Conservation (phyloP, 345 rosid species). For the Nasturtium officinale region DNA sequence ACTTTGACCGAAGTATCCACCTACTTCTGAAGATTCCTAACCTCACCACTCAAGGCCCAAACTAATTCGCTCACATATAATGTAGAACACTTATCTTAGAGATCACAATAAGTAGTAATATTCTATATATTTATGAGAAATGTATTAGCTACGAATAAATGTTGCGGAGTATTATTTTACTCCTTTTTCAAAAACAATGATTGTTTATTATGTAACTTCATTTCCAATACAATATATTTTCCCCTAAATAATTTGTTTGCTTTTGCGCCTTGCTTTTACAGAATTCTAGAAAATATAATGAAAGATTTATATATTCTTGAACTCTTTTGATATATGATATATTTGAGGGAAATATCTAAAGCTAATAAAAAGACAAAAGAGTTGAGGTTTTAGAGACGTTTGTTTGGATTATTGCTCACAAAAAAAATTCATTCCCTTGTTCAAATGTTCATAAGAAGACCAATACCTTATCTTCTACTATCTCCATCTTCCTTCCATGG, state of each 20-base stretch:
- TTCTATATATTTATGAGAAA: too few species aligned
- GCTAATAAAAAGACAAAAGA: constrained; percentile 30
- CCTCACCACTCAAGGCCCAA: too few species aligned
- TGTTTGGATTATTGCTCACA: constrained; percentile 23
- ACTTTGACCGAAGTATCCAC: too few species aligned
- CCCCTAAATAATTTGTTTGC: neutral
- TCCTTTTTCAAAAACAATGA: neutral
- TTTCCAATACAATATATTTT: neutral
- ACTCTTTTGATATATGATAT: neutral
- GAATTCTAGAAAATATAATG: neutral
- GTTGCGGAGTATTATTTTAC: too few species aligned
- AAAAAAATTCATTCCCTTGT: constrained; percentile 11
- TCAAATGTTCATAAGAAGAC: constrained; percentile 30
- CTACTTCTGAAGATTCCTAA: too few species aligned
- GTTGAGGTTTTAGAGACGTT: constrained; percentile 61
- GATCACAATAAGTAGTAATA: too few species aligned
- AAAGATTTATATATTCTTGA: neutral
- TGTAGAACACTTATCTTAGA: too few species aligned
- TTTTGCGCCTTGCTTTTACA: neutral
- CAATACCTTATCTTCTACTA: constrained; percentile 44
- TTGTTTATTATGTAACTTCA: neutral
- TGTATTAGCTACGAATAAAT: too few species aligned
- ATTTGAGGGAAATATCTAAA: neutral
- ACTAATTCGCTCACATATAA: too few species aligned
- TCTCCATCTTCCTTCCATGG: constrained; percentile 46